Evolutionary conservation across 2,329 filamentous ascomycete species (phyloP), one percentile per base, ranked within the genome.

Genomic region (Neopestalotiopsis sp.): DNA sequence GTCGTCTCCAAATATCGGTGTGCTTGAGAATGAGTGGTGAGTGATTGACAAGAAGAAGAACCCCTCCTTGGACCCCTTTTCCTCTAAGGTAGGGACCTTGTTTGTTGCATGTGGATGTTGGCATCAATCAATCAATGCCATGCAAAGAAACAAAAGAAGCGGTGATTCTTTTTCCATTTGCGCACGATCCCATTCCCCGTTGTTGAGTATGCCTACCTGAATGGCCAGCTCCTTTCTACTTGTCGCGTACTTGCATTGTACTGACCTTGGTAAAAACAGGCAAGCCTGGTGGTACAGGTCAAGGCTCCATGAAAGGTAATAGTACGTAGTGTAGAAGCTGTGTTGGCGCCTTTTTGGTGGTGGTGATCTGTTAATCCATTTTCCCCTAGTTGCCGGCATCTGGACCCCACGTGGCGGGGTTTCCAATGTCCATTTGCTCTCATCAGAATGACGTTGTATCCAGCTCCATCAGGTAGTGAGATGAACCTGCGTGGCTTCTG

Each of bases 351-450:
- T 53, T 9, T 38, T 10, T 38, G 34, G 34, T 38, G 34, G 34
- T 38, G 34, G 34, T 53, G 45, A 53, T 53, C 45, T 53, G 45
- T 53, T 17, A 53, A 20, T 53, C 45, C 13, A 20, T 9, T 20
- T 6, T 20, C 45, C 45, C 20, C 20, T 53, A 20, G 45, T 20
- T 20, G 9, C 20, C 45, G 45, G 45, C 45, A 53, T 20, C 45
- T 53, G 20, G n/a, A 62, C 59, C 59, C 59, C 59, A 62, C 59
- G 59, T 62, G 59, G 32, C 30, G 59, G 59, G 59, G 30, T 62
- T 28, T 20, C 13, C 14, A 34, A 62, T 62, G 59, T 62, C 20
- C n/a, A 62, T 62, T 62, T 62, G 59, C 59, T 40, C 28, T 40
- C 24, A 59, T 59, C 30, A 53, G 45, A 24, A 34, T 62, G 59